phyloP scores from a whole-genome alignment of 768 basidiomycete species.

The Lentinula lateritia region DNA sequence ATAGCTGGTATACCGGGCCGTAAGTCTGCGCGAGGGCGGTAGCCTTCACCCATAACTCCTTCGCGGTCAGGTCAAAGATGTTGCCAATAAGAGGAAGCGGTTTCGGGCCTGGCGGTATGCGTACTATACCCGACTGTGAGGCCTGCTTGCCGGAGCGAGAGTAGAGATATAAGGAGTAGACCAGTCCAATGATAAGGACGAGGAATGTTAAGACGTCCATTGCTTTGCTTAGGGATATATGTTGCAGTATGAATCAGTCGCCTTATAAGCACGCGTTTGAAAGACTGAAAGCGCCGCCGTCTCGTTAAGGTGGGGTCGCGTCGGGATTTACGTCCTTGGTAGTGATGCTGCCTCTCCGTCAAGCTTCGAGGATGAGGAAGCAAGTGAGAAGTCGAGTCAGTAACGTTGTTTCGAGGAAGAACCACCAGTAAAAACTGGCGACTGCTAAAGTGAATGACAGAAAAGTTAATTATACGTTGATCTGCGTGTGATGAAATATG shows the following conservation, averaged over 20 bases:
- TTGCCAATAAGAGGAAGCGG: conserved; percentile 43
- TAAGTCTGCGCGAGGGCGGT: conserved; percentile 28
- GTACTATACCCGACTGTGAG: neutral
- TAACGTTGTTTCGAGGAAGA: neutral
- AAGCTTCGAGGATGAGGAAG: neutral
- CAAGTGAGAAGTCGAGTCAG: neutral
- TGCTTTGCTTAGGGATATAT: neutral
- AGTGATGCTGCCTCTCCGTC: neutral
- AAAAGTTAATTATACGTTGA: no score
- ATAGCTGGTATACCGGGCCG: conserved; percentile 17
- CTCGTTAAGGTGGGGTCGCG: neutral
- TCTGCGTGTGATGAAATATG: no score
- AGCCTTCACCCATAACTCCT: conserved; percentile 12
- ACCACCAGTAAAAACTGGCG: neutral
- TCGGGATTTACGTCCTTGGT: conserved; percentile 6
- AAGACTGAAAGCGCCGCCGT: neutral
- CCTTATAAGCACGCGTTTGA: neutral
- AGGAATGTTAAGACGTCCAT: conserved; percentile 16
- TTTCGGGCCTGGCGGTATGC: conserved; percentile 35
- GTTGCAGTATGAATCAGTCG: neutral
- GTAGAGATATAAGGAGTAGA: neutral
- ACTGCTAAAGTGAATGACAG: neutral
- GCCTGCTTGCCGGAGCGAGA: neutral
- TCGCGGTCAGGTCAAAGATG: conserved; percentile 16
- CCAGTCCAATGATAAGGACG: neutral